Base-by-base conservation (phyloP, 1,284 basidiomycete species). In the Sporisorium sorghi region DNA sequence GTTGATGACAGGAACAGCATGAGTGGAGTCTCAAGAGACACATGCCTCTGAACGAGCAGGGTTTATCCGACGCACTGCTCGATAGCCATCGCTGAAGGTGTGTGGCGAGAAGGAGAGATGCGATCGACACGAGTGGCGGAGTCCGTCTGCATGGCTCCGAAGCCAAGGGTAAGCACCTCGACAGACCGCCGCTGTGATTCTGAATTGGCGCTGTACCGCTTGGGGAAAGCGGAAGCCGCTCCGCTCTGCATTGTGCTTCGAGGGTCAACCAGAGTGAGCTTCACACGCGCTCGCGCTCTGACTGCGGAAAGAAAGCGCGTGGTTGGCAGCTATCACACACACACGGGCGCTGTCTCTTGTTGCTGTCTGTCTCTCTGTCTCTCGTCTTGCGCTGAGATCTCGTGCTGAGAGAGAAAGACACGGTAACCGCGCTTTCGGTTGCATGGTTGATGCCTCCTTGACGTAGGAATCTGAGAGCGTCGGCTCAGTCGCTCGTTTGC, bases 371-470 rank as follows among this genome's bases (percentile, higher is more conserved):
- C 12, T 6, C 5, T 9, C 28, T 30, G 35, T 37, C 15, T 17
- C 15, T 17, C 5, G n/a, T n/a, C n/a, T n/a, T n/a, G n/a, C n/a
- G n/a, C 43, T 23, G 43, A 23, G 35, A 37, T 37, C 35, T 37
- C 33, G 33, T 14, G 33, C 33, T n/a, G n/a, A n/a, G 28, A 30
- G 28, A 30, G 28, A 30, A 30, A 30, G 28, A 23, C 5, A 28
- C 26, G 15, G 24, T 46, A 26, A n/a, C n/a, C 26, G 46, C 28
- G 46, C n/a, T 30, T 47, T 47, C 46, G 26, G 46, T 47, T 47
- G 46, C 28, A 8, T 26, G 43, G 43, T 17, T 30, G 46, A 26
- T n/a, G 46, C 46, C 46, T 47, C 28, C 46, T 47, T 30, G 46
- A 30, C 28, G 26, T 47, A 19, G 46, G 46, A 47, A 47, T 47